Evolutionary conservation across 345 rosid genomes (phyloP), one percentile per base, ranked within the genome.

Genomic region (Raphanus sativus): DNA sequence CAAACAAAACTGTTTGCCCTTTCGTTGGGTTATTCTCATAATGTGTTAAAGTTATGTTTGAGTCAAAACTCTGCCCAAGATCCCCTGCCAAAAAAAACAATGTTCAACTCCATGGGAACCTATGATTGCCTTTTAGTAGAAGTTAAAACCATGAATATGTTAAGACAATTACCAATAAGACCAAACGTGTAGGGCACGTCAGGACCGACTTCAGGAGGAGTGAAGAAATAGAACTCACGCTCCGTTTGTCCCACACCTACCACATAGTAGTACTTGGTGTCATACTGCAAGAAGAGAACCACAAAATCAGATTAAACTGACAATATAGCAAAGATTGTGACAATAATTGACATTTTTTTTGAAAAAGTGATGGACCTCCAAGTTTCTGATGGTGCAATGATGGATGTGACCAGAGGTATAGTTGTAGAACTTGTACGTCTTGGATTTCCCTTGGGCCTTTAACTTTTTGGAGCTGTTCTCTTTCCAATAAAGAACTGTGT

Each of bases 21-120:
- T 87, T 93, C 45, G 13, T 68, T 0, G 90, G 91, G 71, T 87
- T 90, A 9, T 30, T 75, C 70, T 89, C 94, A 10, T 90, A 93
- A 72, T 93, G 97, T 54, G 88, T 82, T 29, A 93, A 86, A 0
- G 97, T 90, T 52, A 0, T 62, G 66, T 93, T 93, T 30, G 98
- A 93, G 85, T 93, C 97, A 70, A 78, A 93, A 71, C 75, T 89
- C 82, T 93, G 97, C 50, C 97, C 98, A 71, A 93, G 89, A 85
- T 93, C 97, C 67, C 98, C 96, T 93, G 81, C 85, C 85, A 86
- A 69, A 25, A 61, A 65, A 7, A 45, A 74, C 15, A 63, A 11
- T 32, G 4, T 11, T 8, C 24, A 70, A 55, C 28, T 45, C 68
- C 64, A 58, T 24, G 65, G 25, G 21, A 61, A 59, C 36, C 58